Evolutionary conservation across 495 filamentous ascomycete genomes (phyloP), one percentile per base, ranked within the genome.

Genomic region (Annulohypoxylon moriforme): DNA sequence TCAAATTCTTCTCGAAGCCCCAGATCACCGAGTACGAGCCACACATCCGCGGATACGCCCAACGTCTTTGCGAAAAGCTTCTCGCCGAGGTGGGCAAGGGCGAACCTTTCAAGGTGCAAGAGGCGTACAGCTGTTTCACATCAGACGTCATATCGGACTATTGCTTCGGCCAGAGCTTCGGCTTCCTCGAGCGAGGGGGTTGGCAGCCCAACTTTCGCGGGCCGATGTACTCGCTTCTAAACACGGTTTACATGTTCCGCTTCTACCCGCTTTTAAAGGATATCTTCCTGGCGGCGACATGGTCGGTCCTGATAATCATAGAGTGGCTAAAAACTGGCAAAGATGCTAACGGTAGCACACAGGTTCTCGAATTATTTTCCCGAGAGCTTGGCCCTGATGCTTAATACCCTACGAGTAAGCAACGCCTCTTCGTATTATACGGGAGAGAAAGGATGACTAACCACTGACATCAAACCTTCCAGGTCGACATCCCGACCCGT

Each of bases 1-100:
- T 72, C 70, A 79, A 79, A 13, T 84, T 82, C 74, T 86, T 86
- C 69, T 79, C 79, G 1, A 77, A 64, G 16, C 47, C 46, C 5
- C 63, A 72, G 25, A 67, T 84, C 65, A 18, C 65, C 22, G 38
- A 60, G 31, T 62, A 79, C 22, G 77, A 84, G 52, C 61, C 74
- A 0, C 36, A 75, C 9, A 72, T 84, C 13, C 68, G 77, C 27
- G 31, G 25, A 13, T 63, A 74, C 1, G 67, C 71, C 1, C 47
- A 78, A 14, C 38, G 47, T 3, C 40, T 75, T 9, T 75, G 69
- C 69, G 67, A 74, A 46, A 66, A 75, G 57, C 33, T 73, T 10
- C 67, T 77, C 2, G 67, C 64, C 0, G 24, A 44, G 9, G 18
- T n/a, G 0, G 72, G 60, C 16, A 52, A 42, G 1, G 20, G 34